Evolutionary conservation across 1,139 yeast species (phyloP), one percentile per base, ranked within the genome.

Genomic region (Candida sanyaensis): DNA sequence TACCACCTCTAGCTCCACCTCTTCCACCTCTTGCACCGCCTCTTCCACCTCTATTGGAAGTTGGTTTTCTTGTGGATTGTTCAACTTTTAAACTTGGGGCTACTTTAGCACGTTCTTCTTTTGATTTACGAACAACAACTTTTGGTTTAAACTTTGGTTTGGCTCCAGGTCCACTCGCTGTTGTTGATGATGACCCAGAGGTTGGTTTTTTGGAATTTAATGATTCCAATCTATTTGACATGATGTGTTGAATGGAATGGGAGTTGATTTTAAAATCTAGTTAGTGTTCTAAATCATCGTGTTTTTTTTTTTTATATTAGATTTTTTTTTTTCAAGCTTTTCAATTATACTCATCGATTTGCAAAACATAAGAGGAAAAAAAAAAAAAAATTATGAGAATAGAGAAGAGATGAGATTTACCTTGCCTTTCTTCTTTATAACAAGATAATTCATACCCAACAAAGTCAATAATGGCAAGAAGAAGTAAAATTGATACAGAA

Each of bases 91-190:
- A 69, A 7, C 56, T 63, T 1, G 91, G 89, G 0, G 91, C 91
- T 36, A 83, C 81, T 40, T 86, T 83, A 28, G 83, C 95, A 62
- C 97, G 73, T 59, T 89, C 97, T 58, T 88, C 93, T 56, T 88
- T 86, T 21, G 90, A 71, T 62, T 89, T 82, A 65, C 97, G 75
- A 1, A 88, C 89, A 37, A 90, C 96, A 1, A 76, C 85, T 63
- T 90, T 90, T 1, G 97, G 97, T 61, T 84, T 81, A 66, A 90
- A 90, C 64, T 86, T 84, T 2, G 58, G 50, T 36, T 26, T n/a
- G 4, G n/a, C 28, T 5, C 38, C 28, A n/a, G 38, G 23, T 10
- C 27, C 21, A 11, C 23, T 36, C 12, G 37, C 24, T 9, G 37
- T 7, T n/a, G 33, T 29, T 12, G 41, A 28, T 8, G 32, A 28